Evolutionary conservation across 768 basidiomycete species (phyloP), one percentile per base, ranked within the genome.

Genomic region (Lactarius sp.): DNA sequence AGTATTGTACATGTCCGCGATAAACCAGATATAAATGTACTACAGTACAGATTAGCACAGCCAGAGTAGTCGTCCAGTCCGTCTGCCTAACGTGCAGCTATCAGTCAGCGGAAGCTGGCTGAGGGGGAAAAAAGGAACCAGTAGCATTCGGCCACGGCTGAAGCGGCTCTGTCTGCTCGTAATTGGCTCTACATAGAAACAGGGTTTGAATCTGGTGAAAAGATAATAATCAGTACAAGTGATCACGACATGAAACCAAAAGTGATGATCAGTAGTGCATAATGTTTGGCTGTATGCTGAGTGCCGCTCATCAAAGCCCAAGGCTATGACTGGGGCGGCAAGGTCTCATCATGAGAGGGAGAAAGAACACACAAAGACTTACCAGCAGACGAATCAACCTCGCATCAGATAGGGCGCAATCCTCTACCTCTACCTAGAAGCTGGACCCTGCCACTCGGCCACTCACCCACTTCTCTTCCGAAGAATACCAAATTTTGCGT

Each of bases 261-360:
- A 20, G 20, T 22, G 54, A 65, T 46, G 47, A 52, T 68, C 66
- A 68, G 66, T 22, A 34, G 56, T 54, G 66, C 68, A 68, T 62
- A 54, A 41, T 67, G 61, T 67, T 68, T 68, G 68, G 68, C 68
- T 67, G 41, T 60, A 68, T 68, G 68, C 68, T 57, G 31, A 39
- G 60, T 60, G 59, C 68, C 68, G 46, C 46, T 68, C 68, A 63
- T 68, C 68, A 68, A 59, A 37, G 68, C 68, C 49, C 12, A 56
- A 3, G 51, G 68, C 68, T 68, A 68, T 60, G 68, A 68, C 68
- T 68, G 68, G 68, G 68, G 68, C 68, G 68, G 68, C 68, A 64
- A 42, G 27, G 41, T 46, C 34, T 68, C 68, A 68, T 68, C 68
- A 16, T 6, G 44, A 47, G 37, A 47, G 54, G 47, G 59, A n/a